A percentile compares a stretch with the other conserved stretches of the same genome.
Conservation (phyloP, 306 rosid genomes). For the Luffa aegyptiaca region DNA sequence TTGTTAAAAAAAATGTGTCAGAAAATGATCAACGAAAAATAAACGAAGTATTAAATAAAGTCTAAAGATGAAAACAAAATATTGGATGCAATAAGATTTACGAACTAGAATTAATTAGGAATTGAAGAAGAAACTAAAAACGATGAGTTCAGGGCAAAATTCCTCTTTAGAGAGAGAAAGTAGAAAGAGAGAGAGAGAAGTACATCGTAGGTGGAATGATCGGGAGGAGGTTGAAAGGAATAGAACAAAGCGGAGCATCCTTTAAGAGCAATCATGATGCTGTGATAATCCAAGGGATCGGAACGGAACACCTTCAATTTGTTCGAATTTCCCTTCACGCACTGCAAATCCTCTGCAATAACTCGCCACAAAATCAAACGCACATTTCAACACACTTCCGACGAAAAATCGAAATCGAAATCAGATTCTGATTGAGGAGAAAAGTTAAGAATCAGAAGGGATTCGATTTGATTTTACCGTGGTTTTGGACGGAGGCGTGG, state of each 20-base stretch:
- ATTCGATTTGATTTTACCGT: neutral
- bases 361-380: neutral
- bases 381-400: neutral
- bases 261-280: constrained; percentile 18
- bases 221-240: constrained; percentile 24
- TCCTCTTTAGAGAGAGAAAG: neutral
- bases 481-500: constrained; percentile 22
- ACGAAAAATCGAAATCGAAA: neutral
- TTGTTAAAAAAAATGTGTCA: no score
- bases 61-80: no score
- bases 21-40: no score
- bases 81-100: no score
- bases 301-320: constrained; percentile 15
- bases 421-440: neutral
- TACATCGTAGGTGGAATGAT: constrained; percentile 31
- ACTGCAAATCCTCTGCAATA: constrained; percentile 6
- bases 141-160: neutral
- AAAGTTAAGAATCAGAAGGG: neutral
- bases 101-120: no score
- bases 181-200: neutral
- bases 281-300: constrained; percentile 24
- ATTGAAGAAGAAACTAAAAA: no score
- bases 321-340: neutral
- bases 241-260: constrained; percentile 27
- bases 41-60: no score